Evolutionary conservation across 75 land plant genomes (phyloP), one percentile per base, ranked within the genome.

Genomic region (Pinus tabuliformis): DNA sequence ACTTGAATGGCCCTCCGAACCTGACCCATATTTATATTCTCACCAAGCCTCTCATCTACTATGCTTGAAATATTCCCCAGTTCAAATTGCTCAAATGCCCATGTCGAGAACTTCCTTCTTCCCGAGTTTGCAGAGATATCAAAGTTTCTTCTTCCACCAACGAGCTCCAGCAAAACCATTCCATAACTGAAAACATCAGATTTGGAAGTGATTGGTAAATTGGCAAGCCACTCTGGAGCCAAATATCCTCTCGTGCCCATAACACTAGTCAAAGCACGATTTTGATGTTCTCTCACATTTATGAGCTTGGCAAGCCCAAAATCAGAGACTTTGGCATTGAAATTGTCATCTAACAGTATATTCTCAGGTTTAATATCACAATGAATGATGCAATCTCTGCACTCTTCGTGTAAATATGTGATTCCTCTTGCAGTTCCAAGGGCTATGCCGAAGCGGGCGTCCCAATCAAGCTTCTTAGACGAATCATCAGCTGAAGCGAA

Each of bases 311-410:
- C 94, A 26, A 92, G 90, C 5, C 94, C 94, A 78, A 92, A 92
- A 78, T 92, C 94, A 0, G 94, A 87, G 16, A 96, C 95, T 82
- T 94, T 97, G 5, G 98, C 93, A 57, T 83, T 82, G 80, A 79
- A 90, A 60, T 87, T 82, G 11, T 86, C 89, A 72, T 90, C 97
- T 30, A 96, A 65, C 4, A 96, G 90, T 42, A 96, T 94, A 76
- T 96, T 96, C 73, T 97, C 95, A 0, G 99, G 92, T 78, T 96
- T 96, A 17, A 96, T 96, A 80, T 96, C 99, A 58, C 95, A 89
- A 74, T 96, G 99, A 11, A 96, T 88, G 24, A 96, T 94, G 78
- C 95, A 88, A 59, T 93, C 87, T 30, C 63, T 24, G 68, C 86
- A 78, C 26, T 74, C 45, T 73, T 77, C 75, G 39, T 85, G 86